Conservation (phyloP, 192 early-diverging fungal genomes). For the Chytriomyces confervae region DNA sequence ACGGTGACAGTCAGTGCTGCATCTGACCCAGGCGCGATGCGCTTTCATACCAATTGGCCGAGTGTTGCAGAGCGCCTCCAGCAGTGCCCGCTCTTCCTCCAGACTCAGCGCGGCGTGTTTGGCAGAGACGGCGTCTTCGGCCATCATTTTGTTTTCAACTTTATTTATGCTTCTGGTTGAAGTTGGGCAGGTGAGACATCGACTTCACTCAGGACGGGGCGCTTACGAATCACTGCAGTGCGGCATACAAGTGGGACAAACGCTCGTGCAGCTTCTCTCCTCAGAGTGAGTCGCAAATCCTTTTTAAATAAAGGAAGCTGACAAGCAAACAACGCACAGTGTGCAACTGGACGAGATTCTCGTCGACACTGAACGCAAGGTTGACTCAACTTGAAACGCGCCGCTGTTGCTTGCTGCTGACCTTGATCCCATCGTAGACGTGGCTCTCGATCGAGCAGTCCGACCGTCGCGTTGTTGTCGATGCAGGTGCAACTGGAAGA, state of each 20-base stretch:
- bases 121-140: too few species aligned
- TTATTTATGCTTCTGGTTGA: slow-evolving; percentile 47
- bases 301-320: not conserved
- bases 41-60: slow-evolving; percentile 14
- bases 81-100: not conserved
- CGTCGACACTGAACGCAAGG: slow-evolving; percentile 56
- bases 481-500: slow-evolving; percentile 44
- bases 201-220: not conserved
- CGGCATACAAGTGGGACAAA: slow-evolving; percentile 56
- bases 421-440: slow-evolving; percentile 9
- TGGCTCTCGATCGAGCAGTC: not conserved
- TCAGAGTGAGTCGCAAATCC: slow-evolving; percentile 12
- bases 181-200: slow-evolving; percentile 48
- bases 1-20: not conserved
- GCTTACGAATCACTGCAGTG: slow-evolving; percentile 32
- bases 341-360: slow-evolving; percentile 34
- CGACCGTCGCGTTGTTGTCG: not conserved
- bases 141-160: too few species aligned
- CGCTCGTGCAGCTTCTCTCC: slow-evolving; percentile 34
- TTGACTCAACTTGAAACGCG: not conserved
- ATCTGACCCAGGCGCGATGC: not conserved
- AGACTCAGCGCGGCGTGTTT: not conserved
- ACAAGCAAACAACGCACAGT: slow-evolving; percentile 5
- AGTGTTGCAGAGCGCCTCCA: slow-evolving; percentile 21
- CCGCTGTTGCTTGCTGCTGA: slow-evolving; percentile 20